A percentile compares a stretch with the other conserved stretches of the same genome.
phyloP scores from a whole-genome alignment of 495 filamentous ascomycete genomes.

The Penicillium herquei region DNA sequence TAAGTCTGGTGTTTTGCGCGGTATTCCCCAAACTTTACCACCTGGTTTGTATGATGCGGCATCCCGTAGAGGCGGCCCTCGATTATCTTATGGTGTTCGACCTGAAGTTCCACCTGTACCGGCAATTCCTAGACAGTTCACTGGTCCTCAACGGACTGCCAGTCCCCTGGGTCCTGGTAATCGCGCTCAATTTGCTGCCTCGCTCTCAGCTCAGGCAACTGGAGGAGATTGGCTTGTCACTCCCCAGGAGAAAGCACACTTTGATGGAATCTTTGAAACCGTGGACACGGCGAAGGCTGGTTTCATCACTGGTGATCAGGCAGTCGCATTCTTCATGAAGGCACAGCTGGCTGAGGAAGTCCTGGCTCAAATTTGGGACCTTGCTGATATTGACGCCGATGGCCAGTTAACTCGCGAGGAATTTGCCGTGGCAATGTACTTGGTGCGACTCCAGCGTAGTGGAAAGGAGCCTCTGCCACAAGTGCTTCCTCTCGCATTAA shows the following conservation, averaged over 20 bases:
- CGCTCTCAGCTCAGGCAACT: slow-evolving; percentile 59
- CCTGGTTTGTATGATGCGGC: slow-evolving; percentile 90
- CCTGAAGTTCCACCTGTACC: slow-evolving; percentile 49
- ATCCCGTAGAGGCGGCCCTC: slow-evolving; percentile 59
- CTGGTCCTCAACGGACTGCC: slow-evolving; percentile 61
- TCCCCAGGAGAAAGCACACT: slow-evolving; percentile 78
- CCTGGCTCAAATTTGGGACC: slow-evolving; percentile 95
- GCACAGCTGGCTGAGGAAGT: slow-evolving; percentile 86
- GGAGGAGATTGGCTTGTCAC: slow-evolving; percentile 83
- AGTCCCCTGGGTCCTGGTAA: slow-evolving; percentile 59
- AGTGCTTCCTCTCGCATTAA: slow-evolving; percentile 71
- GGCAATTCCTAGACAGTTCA: slow-evolving; percentile 73
- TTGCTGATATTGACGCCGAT: slow-evolving; percentile 89
- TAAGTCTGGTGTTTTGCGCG: slow-evolving; percentile 76
- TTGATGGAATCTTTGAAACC: slow-evolving; percentile 78
- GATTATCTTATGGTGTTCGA: slow-evolving; percentile 46
- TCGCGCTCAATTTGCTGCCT: slow-evolving; percentile 54
- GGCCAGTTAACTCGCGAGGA: slow-evolving; percentile 83
- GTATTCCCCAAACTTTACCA: slow-evolving; percentile 78
- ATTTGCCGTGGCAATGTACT: slow-evolving; percentile 96
- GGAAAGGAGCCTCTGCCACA: slow-evolving; percentile 70
- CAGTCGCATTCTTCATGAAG: slow-evolving; percentile 91
- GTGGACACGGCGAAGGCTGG: slow-evolving; percentile 78
- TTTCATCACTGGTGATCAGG: slow-evolving; percentile 88
- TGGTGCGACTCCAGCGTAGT: slow-evolving; percentile 83